These are phyloP conservation scores for Solanum ossicruentum DNA, from an alignment of 257 asterid species.

Conservation along the genomic window DNA sequence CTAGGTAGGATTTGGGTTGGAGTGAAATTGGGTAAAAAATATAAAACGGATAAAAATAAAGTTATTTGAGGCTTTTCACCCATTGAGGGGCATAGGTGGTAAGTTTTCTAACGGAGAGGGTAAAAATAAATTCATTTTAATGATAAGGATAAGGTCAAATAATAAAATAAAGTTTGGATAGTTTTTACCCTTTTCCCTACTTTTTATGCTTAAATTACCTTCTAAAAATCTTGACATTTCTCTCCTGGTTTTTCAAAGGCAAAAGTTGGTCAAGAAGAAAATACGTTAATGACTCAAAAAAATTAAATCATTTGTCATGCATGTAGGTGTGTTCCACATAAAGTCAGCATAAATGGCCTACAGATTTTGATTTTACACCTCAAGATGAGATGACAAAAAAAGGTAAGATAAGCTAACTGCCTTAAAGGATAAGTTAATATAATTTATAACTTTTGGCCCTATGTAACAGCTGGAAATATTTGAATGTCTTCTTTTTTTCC, in stretches of 20 bases:
- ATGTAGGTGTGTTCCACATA: background rate
- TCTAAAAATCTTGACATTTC: background rate
- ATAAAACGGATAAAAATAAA: too few species aligned
- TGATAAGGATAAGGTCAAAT: too few species aligned
- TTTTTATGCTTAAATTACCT: background rate
- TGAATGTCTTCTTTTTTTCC: background rate
- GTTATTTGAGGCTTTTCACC: too few species aligned
- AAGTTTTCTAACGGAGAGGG: too few species aligned
- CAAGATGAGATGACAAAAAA: background rate
- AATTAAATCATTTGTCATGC: background rate
- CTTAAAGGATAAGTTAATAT: background rate
- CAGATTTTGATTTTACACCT: background rate
- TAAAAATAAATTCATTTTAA: too few species aligned
- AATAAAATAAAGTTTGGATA: too few species aligned
- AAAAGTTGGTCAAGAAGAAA: background rate
- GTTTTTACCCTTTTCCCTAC: too few species aligned
- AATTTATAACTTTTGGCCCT: background rate
- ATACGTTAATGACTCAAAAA: background rate
- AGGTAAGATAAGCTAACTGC: background rate
- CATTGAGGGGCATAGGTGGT: too few species aligned
- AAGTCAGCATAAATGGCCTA: background rate
- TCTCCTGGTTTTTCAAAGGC: background rate
- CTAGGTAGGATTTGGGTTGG: too few species aligned
- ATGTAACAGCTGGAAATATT: background rate
- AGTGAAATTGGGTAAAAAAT: too few species aligned